Conservation (phyloP, 1,284 basidiomycete genomes). For the Tetrapyrgos nigripes region DNA sequence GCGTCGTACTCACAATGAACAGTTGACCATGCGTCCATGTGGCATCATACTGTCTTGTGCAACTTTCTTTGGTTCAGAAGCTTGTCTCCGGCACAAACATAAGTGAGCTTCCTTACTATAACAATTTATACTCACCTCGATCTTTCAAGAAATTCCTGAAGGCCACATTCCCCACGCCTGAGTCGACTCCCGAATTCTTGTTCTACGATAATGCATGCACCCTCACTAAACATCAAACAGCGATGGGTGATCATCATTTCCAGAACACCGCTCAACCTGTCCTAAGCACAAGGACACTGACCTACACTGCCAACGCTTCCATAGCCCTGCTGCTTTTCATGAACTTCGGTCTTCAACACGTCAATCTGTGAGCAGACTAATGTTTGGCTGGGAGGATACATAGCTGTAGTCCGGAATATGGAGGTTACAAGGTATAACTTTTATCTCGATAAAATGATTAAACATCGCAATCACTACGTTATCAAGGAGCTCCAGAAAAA, state of each 20-base stretch:
- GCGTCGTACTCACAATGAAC: conserved; percentile 29
- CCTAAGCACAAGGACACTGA: conserved; percentile 42
- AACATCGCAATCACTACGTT: conserved; percentile 27
- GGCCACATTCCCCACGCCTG: conserved; percentile 2
- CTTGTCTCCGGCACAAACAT: conserved; percentile 13
- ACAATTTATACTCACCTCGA: neutral
- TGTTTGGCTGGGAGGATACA: conserved; percentile 38
- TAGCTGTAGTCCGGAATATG: conserved; percentile 38
- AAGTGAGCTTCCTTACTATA: neutral
- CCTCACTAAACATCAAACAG: conserved; percentile 22
- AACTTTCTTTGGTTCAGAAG: conserved; percentile 28
- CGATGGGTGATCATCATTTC: conserved; percentile 33
- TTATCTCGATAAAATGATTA: conserved; percentile 47
- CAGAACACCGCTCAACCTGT: conserved; percentile 37
- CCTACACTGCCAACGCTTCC: conserved; percentile 38
- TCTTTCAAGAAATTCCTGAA: neutral
- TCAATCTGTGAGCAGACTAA: conserved; percentile 40
- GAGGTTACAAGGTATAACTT: too few species aligned
- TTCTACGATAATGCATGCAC: too few species aligned
- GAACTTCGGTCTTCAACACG: conserved; percentile 37
- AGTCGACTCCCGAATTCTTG: too few species aligned
- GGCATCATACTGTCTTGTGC: conserved; percentile 24
- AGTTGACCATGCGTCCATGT: conserved; percentile 26
- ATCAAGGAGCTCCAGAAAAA: conserved; percentile 17
- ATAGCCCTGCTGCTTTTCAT: too few species aligned